These are phyloP conservation scores for Hanseniaspora vineae DNA, from an alignment of 805 yeast genomes.

Conservation along the genomic window DNA sequence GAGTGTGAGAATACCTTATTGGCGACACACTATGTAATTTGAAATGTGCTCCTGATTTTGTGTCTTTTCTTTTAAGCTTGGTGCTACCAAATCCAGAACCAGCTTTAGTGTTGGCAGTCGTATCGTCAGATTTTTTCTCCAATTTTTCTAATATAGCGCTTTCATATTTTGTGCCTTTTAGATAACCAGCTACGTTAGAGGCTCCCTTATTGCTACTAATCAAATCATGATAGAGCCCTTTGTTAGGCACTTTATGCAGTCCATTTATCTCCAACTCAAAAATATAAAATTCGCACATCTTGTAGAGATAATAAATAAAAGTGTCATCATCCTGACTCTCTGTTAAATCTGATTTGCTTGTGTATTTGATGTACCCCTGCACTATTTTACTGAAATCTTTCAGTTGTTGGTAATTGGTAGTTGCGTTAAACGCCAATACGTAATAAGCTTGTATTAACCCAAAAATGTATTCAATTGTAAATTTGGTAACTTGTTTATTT, in stretches of 20 bases:
- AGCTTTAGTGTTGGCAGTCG: too few relatives aligned
- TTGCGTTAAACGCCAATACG: neutral
- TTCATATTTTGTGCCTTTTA: neutral
- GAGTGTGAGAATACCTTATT: too few relatives aligned
- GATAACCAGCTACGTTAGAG: neutral
- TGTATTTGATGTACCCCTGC: neutral
- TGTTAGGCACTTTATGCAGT: neutral
- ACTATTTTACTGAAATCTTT: neutral
- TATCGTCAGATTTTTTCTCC: too few relatives aligned
- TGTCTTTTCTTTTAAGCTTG: too few relatives aligned
- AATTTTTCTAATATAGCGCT: too few relatives aligned
- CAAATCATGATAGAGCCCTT: neutral
- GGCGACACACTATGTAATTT: too few relatives aligned
- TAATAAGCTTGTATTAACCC: neutral
- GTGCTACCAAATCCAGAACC: too few relatives aligned
- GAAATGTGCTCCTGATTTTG: too few relatives aligned
- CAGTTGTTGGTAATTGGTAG: neutral
- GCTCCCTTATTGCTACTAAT: neutral
- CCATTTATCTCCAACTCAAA: neutral
- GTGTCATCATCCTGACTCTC: neutral
- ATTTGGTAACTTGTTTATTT: too few relatives aligned
- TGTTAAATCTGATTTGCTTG: neutral
- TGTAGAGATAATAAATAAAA: neutral
- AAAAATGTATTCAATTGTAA: neutral
- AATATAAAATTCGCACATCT: neutral